Conservation (phyloP, 768 basidiomycete species). For the Pholiota conissans region DNA sequence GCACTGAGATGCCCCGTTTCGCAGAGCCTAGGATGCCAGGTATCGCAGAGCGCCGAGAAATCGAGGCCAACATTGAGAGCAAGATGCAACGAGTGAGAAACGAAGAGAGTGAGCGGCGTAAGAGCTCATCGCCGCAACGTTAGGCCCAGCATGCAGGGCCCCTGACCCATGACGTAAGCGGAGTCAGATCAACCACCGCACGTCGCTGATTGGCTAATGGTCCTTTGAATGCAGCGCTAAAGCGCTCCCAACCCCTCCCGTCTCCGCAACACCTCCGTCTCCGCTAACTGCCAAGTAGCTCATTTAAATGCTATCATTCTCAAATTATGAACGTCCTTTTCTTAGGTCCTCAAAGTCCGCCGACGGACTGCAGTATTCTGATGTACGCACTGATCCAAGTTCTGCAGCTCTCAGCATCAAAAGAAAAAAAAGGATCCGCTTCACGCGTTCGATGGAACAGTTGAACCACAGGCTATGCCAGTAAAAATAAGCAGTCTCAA, state of each 20-base stretch:
- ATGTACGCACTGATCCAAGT: not conserved
- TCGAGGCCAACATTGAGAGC: constrained; percentile 30
- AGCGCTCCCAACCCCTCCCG: not conserved
- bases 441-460: not conserved
- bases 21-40: constrained; percentile 24
- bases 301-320: not conserved
- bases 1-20: constrained; percentile 59
- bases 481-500: not conserved
- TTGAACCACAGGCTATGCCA: not conserved
- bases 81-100: constrained; percentile 10
- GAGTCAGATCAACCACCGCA: constrained; percentile 4
- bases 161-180: constrained; percentile 30
- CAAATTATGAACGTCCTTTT: not conserved
- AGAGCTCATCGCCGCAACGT: constrained; percentile 18
- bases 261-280: not conserved
- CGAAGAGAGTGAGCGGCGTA: constrained; percentile 11
- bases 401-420: not conserved
- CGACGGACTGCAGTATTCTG: not conserved
- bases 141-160: not conserved
- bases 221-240: not conserved
- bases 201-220: not conserved
- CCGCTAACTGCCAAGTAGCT: not conserved
- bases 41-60: constrained; percentile 28
- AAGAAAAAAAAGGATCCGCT: not conserved
- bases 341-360: not conserved